Evolutionary conservation across 1,139 yeast species (phyloP).

Genomic region (Arxiozyma telluris): DNA sequence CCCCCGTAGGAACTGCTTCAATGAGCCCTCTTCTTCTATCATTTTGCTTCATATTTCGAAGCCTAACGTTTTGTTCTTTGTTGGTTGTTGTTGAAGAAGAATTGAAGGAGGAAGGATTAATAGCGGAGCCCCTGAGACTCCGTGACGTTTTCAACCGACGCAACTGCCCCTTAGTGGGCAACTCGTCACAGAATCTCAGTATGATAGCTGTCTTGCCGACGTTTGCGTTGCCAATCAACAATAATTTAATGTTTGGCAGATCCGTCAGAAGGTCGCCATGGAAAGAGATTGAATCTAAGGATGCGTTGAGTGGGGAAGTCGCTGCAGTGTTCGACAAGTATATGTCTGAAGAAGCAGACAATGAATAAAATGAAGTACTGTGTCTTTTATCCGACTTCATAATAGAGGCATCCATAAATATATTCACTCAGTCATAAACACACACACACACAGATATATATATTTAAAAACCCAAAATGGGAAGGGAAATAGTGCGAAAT

Average conservation of each 20-base stretch:
- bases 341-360: background rate
- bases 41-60: slow-evolving; percentile 8
- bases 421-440: no score
- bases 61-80: background rate
- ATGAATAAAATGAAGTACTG: background rate
- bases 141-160: slow-evolving; percentile 1
- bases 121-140: background rate
- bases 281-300: background rate
- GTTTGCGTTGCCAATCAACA: slow-evolving; percentile 35
- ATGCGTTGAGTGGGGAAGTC: background rate
- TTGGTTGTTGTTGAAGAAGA: slow-evolving; percentile 14
- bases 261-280: background rate
- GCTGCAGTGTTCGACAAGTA: background rate
- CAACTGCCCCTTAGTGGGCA: slow-evolving; percentile 23
- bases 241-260: slow-evolving; percentile 6
- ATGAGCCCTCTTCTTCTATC: slow-evolving; percentile 3
- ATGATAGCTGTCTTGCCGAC: slow-evolving; percentile 39
- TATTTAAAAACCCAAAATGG: no score
- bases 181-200: slow-evolving; percentile 34
- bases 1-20: background rate
- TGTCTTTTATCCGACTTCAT: background rate
- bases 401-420: no score
- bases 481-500: no score
- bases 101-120: background rate
- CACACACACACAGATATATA: background rate